phyloP scores from a whole-genome alignment of 2,329 filamentous ascomycete species.

The Exophiala sp. region DNA sequence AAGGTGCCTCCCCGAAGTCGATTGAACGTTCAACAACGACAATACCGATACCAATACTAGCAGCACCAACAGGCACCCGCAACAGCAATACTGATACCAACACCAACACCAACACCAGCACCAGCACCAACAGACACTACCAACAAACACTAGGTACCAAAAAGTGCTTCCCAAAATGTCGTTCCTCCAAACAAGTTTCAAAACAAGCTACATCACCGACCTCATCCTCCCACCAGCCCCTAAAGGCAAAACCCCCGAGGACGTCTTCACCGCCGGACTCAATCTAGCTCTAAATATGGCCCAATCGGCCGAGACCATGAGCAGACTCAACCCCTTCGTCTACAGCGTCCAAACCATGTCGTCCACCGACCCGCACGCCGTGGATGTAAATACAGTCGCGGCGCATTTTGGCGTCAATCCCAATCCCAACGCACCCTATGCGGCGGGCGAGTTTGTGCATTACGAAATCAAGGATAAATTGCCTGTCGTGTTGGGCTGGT shows the following conservation, averaged over 20 bases:
- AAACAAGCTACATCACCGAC: slow-evolving; percentile 25
- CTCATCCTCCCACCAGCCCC: slow-evolving; percentile 16
- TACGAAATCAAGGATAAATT: slow-evolving; percentile 28
- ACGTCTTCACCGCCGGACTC: slow-evolving; percentile 17
- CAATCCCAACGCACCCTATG: background rate
- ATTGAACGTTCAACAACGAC: no score
- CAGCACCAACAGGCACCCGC: no score
- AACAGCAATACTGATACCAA: no score
- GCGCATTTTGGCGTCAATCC: slow-evolving; percentile 13
- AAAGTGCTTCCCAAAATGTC: slow-evolving; percentile 8
- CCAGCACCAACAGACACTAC: no score
- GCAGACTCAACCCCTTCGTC: slow-evolving; percentile 17
- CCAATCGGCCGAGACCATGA: slow-evolving; percentile 17
- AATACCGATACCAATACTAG: no score
- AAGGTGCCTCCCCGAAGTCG: no score
- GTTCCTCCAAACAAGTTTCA: slow-evolving; percentile 22
- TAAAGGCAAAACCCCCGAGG: slow-evolving; percentile 5
- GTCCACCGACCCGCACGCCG: slow-evolving; percentile 14
- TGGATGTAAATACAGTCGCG: slow-evolving; percentile 10
- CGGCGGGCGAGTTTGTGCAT: slow-evolving; percentile 18
- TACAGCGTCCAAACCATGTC: slow-evolving; percentile 10
- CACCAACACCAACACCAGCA: no score
- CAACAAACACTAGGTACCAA: background rate
- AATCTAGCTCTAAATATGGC: slow-evolving; percentile 18
- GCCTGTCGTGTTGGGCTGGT: slow-evolving; percentile 14